These are phyloP conservation scores for Fomitopsis schrenkii DNA, from an alignment of 1,284 basidiomycete genomes.

Conservation along the genomic window DNA sequence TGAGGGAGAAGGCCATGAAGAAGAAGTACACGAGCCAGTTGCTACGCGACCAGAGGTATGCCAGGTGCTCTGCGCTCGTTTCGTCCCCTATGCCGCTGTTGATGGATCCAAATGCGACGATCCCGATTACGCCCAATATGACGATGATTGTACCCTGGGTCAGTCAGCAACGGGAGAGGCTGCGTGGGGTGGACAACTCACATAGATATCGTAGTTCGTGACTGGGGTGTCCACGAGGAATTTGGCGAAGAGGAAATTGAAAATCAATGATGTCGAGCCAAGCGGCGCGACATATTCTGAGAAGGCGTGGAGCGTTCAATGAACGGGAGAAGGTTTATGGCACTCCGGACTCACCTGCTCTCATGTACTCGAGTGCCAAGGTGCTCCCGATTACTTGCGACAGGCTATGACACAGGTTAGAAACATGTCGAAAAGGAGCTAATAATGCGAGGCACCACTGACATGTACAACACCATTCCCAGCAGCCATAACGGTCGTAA, in stretches of 20 bases:
- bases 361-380: constrained; percentile 81
- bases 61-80: constrained; percentile 70
- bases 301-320: not conserved
- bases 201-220: constrained; percentile 76
- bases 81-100: constrained; percentile 70
- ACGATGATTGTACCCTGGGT: constrained; percentile 75
- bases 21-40: constrained; percentile 91
- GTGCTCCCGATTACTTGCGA: constrained; percentile 86
- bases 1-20: constrained; percentile 67
- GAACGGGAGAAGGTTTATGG: not conserved
- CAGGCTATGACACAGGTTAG: constrained; percentile 40
- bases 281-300: constrained; percentile 82
- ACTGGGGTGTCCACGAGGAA: constrained; percentile 82
- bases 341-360: constrained; percentile 51
- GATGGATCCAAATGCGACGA: constrained; percentile 82
- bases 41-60: constrained; percentile 75
- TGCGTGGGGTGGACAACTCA: constrained; percentile 19
- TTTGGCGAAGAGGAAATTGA: constrained; percentile 85
- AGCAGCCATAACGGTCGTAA: constrained; percentile 78
- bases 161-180: not conserved
- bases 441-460: constrained; percentile 8
- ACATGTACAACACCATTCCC: constrained; percentile 82
- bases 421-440: not conserved
- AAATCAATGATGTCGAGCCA: constrained; percentile 80
- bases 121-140: constrained; percentile 78